phyloP scores from a whole-genome alignment of 805 yeast genomes.

The Candida ovalis region DNA sequence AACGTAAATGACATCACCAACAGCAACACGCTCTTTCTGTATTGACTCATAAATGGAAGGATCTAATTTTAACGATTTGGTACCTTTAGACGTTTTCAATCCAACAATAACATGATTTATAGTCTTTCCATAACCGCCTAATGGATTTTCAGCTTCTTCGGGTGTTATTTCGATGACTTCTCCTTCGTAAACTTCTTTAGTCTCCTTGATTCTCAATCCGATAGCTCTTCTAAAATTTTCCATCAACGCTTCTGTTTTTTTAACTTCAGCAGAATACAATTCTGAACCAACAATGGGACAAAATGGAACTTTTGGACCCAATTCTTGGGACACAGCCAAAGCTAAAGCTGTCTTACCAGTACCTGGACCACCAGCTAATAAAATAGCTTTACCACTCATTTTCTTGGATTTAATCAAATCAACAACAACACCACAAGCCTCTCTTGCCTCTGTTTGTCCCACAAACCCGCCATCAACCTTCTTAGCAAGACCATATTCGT shows the following conservation, averaged over 20 bases:
- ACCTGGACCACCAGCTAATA: constrained; percentile 97
- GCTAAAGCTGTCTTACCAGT: constrained; percentile 99
- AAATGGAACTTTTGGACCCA: constrained; percentile 82
- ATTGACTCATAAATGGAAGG: constrained; percentile 96
- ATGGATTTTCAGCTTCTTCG: constrained; percentile 86
- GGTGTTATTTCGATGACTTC: constrained; percentile 93
- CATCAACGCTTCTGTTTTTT: constrained; percentile 93
- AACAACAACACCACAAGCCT: constrained; percentile 91
- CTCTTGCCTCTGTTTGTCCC: constrained; percentile 92
- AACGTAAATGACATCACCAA: constrained; percentile 94
- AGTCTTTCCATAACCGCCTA: constrained; percentile 76
- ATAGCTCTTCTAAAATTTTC: constrained; percentile 96
- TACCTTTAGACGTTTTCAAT: constrained; percentile 92
- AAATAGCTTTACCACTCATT: constrained; percentile 94
- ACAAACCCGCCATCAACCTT: constrained; percentile 92
- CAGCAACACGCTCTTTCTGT: constrained; percentile 90
- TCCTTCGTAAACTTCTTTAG: constrained; percentile 96
- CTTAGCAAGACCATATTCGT: constrained; percentile 81
- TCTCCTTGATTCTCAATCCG: constrained; percentile 93
- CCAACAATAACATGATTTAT: constrained; percentile 86
- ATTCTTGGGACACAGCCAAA: constrained; percentile 78
- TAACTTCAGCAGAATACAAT: constrained; percentile 83
- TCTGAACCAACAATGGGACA: constrained; percentile 95
- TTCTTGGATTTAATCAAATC: constrained; percentile 92
- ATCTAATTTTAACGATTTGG: constrained; percentile 97